Evolutionary conservation across 2,329 filamentous ascomycete species (phyloP).

Genomic region (Aspergillus neoniger): DNA sequence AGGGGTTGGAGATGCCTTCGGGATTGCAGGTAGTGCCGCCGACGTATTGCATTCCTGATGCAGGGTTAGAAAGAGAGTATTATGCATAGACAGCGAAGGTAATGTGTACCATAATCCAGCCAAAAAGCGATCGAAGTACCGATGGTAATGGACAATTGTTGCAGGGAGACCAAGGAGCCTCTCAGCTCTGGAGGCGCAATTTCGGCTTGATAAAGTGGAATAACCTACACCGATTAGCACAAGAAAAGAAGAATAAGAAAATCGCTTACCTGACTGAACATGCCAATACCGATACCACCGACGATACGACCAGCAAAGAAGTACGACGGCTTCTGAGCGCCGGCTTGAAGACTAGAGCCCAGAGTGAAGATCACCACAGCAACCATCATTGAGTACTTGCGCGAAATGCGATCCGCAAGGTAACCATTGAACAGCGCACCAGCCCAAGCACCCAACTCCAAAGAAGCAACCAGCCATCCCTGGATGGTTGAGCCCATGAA

Average conservation of each 20-base stretch:
- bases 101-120: slow-evolving; percentile 10
- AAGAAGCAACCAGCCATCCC: slow-evolving; percentile 36
- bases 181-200: slow-evolving; percentile 65
- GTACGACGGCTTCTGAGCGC: slow-evolving; percentile 31
- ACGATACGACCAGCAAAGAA: slow-evolving; percentile 23
- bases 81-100: neutral
- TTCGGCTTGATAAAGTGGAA: slow-evolving; percentile 38
- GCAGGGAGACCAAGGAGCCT: slow-evolving; percentile 65
- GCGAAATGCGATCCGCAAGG: slow-evolving; percentile 33
- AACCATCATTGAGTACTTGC: slow-evolving; percentile 38
- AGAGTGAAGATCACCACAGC: slow-evolving; percentile 39
- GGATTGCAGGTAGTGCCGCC: slow-evolving; percentile 53
- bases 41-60: slow-evolving; percentile 44
- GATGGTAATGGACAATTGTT: slow-evolving; percentile 64
- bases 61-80: neutral
- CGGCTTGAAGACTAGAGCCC: slow-evolving; percentile 30
- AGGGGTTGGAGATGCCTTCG: slow-evolving; percentile 13
- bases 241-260: neutral
- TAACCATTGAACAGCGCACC: slow-evolving; percentile 35
- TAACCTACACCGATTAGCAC: slow-evolving; percentile 17
- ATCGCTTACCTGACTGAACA: slow-evolving; percentile 23
- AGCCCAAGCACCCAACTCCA: slow-evolving; percentile 40
- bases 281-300: slow-evolving; percentile 13
- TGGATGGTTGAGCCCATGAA: slow-evolving; percentile 34
- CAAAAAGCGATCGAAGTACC: slow-evolving; percentile 40